Conservation (phyloP, 2,329 filamentous ascomycete genomes). For the Alternaria hordeiaustralica region DNA sequence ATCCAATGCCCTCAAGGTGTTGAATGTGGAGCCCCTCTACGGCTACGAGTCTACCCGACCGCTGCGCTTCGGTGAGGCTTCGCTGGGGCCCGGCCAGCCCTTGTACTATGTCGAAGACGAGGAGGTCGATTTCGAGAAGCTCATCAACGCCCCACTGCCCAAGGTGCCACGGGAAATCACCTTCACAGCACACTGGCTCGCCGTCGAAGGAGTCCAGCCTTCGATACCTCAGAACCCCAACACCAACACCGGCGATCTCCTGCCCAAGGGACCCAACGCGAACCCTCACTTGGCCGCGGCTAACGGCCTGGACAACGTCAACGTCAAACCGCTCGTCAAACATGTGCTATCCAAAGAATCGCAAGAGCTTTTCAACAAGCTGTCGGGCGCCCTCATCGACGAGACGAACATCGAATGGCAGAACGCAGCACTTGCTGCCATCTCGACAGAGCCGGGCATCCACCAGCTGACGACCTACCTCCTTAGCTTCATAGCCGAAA, state of each 20-base stretch:
- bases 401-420: slow-evolving; percentile 87
- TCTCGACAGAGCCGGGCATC: slow-evolving; percentile 87
- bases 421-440: slow-evolving; percentile 81
- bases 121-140: slow-evolving; percentile 97
- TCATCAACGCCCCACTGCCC: slow-evolving; percentile 94
- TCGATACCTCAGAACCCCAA: slow-evolving; percentile 97
- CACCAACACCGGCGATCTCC: slow-evolving; percentile 82
- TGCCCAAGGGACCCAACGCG: slow-evolving; percentile 87
- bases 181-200: slow-evolving; percentile 96
- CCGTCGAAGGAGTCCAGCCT: slow-evolving; percentile 95
- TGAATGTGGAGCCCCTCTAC: slow-evolving; percentile 94
- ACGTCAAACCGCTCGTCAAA: slow-evolving; percentile 90
- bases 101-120: slow-evolving; percentile 98
- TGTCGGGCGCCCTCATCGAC: slow-evolving; percentile 86
- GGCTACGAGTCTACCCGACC: slow-evolving; percentile 93
- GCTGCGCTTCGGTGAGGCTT: slow-evolving; percentile 90
- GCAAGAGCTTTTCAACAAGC: slow-evolving; percentile 95
- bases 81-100: slow-evolving; percentile 89
- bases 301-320: slow-evolving; percentile 80
- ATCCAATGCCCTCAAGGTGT: slow-evolving; percentile 79
- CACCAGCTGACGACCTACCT: slow-evolving; percentile 98
- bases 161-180: slow-evolving; percentile 93
- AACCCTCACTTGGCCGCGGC: slow-evolving; percentile 85
- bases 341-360: slow-evolving; percentile 96
- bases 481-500: slow-evolving; percentile 92